These are phyloP conservation scores for Solanum lycopersicoides DNA, from an alignment of 257 asterid species.

Conservation along the genomic window DNA sequence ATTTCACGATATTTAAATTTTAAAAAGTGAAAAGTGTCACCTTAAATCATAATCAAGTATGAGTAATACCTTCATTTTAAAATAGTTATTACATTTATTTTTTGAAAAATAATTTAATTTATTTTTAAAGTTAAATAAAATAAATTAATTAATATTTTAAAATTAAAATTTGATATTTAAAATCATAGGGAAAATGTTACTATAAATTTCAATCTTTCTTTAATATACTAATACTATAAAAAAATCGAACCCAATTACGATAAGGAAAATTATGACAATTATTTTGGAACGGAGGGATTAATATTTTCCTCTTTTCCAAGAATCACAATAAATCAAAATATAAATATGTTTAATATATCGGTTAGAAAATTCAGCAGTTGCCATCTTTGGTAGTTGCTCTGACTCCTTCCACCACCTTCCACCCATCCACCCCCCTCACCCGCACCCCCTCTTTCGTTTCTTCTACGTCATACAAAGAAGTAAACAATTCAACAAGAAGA, in stretches of 20 bases:
- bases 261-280: no score
- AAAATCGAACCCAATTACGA: no score
- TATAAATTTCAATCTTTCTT: no score
- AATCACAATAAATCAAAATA: not conserved
- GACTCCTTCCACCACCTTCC: slow-evolving; percentile 1
- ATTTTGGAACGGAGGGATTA: not conserved
- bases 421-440: not conserved
- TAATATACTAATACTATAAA: no score
- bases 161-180: not conserved
- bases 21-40: no score
- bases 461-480: slow-evolving; percentile 29
- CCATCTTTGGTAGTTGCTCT: slow-evolving; percentile 9
- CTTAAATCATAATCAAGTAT: no score
- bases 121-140: not conserved
- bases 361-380: not conserved
- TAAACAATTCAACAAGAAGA: not conserved
- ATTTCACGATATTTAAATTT: no score
- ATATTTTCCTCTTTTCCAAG: not conserved
- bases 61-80: no score
- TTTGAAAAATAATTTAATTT: not conserved
- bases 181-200: no score
- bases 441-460: slow-evolving; percentile 12
- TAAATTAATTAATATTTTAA: not conserved
- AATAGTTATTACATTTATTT: not conserved
- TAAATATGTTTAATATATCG: not conserved